Evolutionary conservation across 2,329 filamentous ascomycete species (phyloP).

Genomic region (Fusarium mexicanum): DNA sequence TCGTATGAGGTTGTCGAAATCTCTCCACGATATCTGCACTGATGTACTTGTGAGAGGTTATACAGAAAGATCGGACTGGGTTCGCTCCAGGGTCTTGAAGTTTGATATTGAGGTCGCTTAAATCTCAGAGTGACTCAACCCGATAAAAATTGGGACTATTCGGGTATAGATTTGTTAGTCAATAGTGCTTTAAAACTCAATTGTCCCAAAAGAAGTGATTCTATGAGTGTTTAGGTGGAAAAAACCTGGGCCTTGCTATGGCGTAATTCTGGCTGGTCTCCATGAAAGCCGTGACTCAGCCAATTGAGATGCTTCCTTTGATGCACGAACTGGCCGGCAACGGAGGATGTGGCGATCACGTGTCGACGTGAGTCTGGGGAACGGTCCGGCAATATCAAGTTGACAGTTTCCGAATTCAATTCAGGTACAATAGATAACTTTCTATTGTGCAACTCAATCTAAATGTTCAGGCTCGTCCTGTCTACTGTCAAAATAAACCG

Average conservation of each 20-base stretch:
- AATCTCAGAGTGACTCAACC: constrained; percentile 5
- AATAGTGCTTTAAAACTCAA: constrained; percentile 15
- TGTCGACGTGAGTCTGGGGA: neutral
- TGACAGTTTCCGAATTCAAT: neutral
- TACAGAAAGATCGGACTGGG: constrained; percentile 25
- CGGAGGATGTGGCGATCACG: constrained; percentile 34
- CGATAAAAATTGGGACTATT: constrained; percentile 26
- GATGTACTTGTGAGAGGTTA: constrained; percentile 4
- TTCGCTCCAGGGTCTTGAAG: constrained; percentile 1
- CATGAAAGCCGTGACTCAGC: constrained; percentile 37
- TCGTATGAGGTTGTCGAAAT: neutral
- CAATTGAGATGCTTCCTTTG: constrained; percentile 33
- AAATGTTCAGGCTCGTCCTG: fast-evolving
- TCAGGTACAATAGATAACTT: neutral
- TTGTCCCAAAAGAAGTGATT: constrained; percentile 32
- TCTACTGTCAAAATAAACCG: neutral
- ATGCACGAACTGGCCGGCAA: constrained; percentile 32
- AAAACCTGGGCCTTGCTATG: constrained; percentile 40
- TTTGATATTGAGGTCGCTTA: constrained; percentile 21
- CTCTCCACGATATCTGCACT: neutral
- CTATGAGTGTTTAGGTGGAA: constrained; percentile 26
- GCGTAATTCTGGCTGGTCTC: constrained; percentile 42
- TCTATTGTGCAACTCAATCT: neutral
- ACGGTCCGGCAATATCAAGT: neutral
- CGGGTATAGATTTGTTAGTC: constrained; percentile 16